Evolutionary conservation across 2,329 filamentous ascomycete genomes (phyloP).

Genomic region (Aaosphaeria pasadenensis): DNA sequence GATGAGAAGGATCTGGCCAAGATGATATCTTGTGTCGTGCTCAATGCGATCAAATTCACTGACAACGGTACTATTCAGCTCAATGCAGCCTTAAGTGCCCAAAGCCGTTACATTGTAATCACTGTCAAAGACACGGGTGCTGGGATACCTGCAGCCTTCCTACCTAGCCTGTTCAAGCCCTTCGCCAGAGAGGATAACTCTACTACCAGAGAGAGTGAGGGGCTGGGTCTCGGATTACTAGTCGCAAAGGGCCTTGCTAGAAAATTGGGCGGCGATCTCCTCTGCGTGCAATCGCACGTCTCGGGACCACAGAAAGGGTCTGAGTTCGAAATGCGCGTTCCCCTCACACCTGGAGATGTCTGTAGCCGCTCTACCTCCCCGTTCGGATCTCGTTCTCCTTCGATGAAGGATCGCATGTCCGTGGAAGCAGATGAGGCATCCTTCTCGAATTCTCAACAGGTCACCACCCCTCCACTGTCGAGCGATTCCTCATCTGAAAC

Average conservation of each 20-base stretch:
- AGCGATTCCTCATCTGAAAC: conserved; percentile 7
- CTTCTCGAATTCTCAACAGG: conserved; percentile 13
- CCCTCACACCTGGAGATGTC: conserved; percentile 53
- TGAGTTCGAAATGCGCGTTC: conserved; percentile 67
- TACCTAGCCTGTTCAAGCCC: conserved; percentile 66
- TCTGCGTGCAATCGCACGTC: conserved; percentile 61
- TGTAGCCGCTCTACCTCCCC: conserved; percentile 52
- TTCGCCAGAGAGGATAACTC: conserved; percentile 69
- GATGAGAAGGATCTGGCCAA: conserved; percentile 64
- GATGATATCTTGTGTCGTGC: conserved; percentile 60
- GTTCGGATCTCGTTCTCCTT: conserved; percentile 44
- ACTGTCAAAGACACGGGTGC: conserved; percentile 64
- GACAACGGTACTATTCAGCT: conserved; percentile 61
- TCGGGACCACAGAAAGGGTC: conserved; percentile 60
- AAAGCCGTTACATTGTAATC: conserved; percentile 56
- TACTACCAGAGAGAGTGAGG: conserved; percentile 64
- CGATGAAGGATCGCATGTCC: conserved; percentile 25
- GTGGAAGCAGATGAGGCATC: conserved; percentile 23
- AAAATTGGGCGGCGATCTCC: conserved; percentile 66
- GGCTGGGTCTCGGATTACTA: conserved; percentile 65
- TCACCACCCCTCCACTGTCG: conserved; percentile 26
- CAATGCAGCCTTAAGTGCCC: conserved; percentile 50
- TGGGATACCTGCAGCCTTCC: conserved; percentile 65
- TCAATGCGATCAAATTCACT: conserved; percentile 71
- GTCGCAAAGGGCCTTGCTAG: conserved; percentile 70